Base-by-base conservation (phyloP, 2,329 filamentous ascomycete species). In the Decorospora gaudefroyi region DNA sequence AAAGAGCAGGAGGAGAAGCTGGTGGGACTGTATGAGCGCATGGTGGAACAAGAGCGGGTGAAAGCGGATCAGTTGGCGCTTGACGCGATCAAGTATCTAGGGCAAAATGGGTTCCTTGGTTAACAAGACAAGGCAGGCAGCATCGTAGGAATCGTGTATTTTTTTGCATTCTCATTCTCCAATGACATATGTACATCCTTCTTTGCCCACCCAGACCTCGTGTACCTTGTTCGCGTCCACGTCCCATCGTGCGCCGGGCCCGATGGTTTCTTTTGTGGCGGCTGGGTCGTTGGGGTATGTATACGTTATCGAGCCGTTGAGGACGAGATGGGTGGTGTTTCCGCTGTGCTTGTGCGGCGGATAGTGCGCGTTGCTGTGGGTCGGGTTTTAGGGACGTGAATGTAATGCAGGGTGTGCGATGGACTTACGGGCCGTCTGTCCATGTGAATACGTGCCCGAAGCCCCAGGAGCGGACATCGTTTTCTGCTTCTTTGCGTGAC, bases 381-480 rank as follows among this genome's bases (percentile, higher is more conserved):
- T 47, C 8, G 26, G 28, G 6, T 12, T 17, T 12, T 10, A 15
- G 4, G 8, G 3, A 29, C 5, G 21, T 13, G 25, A 18, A 11
- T 10, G 7, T 10, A 16, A 33, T 11, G 4, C 11, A 9, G 19
- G 17, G 21, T 16, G 12, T 16, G n/a, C n/a, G 19, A 12, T 21
- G 9, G 44, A 78, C 82, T 65, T 77, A 88, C 85, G 84, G 81
- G 15, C 75, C 72, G 68, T 89, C 86, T 6, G 78, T 83, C 85
- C 86, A 89, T 2, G 84, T 88, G 53, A 87, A 87, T 61, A 87
- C 84, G 35, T 83, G 76, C 2, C 66, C 55, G 63, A 88, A 90
- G 1, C 86, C 86, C 85, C 86, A 88, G 1, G 79, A 81, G 23
- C 76, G 76, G 17, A 89, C 85, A 60, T 86, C 73, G 35, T 73